Evolutionary conservation across 768 basidiomycete genomes (phyloP).

Genomic region (Mycena floridula): DNA sequence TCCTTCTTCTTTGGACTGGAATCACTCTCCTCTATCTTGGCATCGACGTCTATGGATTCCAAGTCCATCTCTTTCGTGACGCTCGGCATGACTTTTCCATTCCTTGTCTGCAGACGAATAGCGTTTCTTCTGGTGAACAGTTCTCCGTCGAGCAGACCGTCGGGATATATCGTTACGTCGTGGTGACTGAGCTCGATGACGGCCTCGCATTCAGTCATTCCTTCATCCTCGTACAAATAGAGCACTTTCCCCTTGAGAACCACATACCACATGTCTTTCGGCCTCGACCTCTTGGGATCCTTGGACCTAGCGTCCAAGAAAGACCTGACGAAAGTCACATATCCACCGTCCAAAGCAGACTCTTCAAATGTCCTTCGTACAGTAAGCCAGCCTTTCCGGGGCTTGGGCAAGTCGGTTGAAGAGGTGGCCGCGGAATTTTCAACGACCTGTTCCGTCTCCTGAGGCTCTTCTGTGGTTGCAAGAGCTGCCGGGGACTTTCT

Average conservation of each 20-base stretch:
- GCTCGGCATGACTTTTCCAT: constrained; percentile 37
- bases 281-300: constrained; percentile 76
- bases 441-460: constrained; percentile 21
- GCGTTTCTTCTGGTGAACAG: constrained; percentile 88
- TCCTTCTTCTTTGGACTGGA: constrained; percentile 24
- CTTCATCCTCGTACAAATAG: constrained; percentile 92
- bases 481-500: constrained; percentile 28
- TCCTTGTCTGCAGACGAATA: constrained; percentile 65
- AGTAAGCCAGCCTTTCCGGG: constrained; percentile 79
- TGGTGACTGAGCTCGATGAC: constrained; percentile 83
- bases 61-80: constrained; percentile 47
- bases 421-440: constrained; percentile 21
- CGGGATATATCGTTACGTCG: constrained; percentile 70
- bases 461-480: constrained; percentile 19
- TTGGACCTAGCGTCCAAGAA: constrained; percentile 79
- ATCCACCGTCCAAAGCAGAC: constrained; percentile 52
- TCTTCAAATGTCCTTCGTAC: constrained; percentile 78
- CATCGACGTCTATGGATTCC: constrained; percentile 26
- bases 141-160: constrained; percentile 78
- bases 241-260: constrained; percentile 88
- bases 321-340: constrained; percentile 74
- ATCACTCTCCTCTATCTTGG: constrained; percentile 20
- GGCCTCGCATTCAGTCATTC: constrained; percentile 83
- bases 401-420: constrained; percentile 49
- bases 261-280: constrained; percentile 91